Evolutionary conservation across 768 basidiomycete genomes (phyloP), one percentile per base, ranked within the genome.

Genomic region (Cyclocybe aegerita): DNA sequence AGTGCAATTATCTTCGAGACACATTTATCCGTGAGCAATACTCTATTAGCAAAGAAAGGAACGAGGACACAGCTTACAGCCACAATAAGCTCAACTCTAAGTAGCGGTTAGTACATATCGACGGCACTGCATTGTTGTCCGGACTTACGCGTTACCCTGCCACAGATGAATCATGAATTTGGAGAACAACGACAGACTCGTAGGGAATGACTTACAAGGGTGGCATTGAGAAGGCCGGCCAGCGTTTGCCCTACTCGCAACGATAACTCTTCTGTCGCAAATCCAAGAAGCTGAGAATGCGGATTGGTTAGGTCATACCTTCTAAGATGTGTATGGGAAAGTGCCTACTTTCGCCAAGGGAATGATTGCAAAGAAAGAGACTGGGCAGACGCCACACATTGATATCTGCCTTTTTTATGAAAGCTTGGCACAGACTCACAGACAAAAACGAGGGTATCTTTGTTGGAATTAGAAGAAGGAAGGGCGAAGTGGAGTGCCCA

Each of bases 171-270:
- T 33, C 33, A 36, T 10, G 46, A 15, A 37, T 10, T 31, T 32
- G 37, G 48, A 14, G 9, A 45, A 39, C 6, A 54, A 7, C 36
- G 35, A 36, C 12, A 23, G 11, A 49, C 33, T 12, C 29, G 16
- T 30, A 48, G 37, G 37, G 14, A 37, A 34, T 41, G 42, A 63
- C 79, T 55, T 57, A 90, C 87, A 56, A 91, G 71, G 10, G 91
- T 94, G 15, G 92, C 92, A 68, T 93, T 94, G 48, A 94, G n/a
- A n/a, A 94, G 76, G 35, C 91, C 91, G 3, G 90, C 90, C 9
- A 92, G 69, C 1, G 90, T 90, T 65, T 90, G 86, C 1, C 91
- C 92, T 1, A 93, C 84, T 30, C 90, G 82, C 48, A 91, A 60
- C 3, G 92, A 88, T 12, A 94, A 57, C 55, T 94, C 89, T 52